Evolutionary conservation across 768 basidiomycete genomes (phyloP).

Genomic region (Auricularia cornea): DNA sequence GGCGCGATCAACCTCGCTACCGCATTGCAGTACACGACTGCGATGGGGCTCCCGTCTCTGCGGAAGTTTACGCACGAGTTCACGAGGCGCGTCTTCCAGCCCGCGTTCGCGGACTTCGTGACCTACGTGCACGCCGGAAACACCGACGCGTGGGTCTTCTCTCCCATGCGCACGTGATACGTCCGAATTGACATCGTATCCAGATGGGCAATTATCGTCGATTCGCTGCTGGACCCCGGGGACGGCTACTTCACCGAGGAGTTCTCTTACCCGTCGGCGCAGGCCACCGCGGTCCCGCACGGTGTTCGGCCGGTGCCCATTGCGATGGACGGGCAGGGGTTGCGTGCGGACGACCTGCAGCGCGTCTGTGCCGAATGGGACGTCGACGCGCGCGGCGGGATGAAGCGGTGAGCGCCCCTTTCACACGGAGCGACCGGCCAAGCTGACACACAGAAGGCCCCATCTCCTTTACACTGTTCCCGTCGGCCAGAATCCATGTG

Average conservation of each 20-base stretch:
- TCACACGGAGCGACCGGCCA: no score
- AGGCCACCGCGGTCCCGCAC: slow-evolving; percentile 26
- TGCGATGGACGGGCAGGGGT: slow-evolving; percentile 63
- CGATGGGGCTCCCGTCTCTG: slow-evolving; percentile 50
- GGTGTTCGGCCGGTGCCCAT: slow-evolving; percentile 45
- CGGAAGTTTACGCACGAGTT: slow-evolving; percentile 51
- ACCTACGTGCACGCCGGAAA: slow-evolving; percentile 57
- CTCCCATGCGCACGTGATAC: background rate
- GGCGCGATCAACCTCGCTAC: slow-evolving; percentile 50
- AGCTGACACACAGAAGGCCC: slow-evolving; percentile 34
- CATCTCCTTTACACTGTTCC: slow-evolving; percentile 69
- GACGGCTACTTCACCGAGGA: slow-evolving; percentile 52
- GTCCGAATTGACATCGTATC: background rate
- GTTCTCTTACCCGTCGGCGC: slow-evolving; percentile 68
- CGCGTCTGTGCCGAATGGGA: slow-evolving; percentile 60
- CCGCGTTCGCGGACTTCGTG: slow-evolving; percentile 52
- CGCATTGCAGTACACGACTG: slow-evolving; percentile 58
- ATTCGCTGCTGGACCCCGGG: slow-evolving; percentile 58
- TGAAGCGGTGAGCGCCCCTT: slow-evolving; percentile 36
- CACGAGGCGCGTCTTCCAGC: slow-evolving; percentile 36
- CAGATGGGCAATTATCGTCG: slow-evolving; percentile 20
- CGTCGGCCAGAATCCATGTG: slow-evolving; percentile 80
- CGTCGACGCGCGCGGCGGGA: slow-evolving; percentile 41
- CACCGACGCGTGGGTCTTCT: slow-evolving; percentile 45
- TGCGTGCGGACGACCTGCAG: slow-evolving; percentile 54